A percentile compares a stretch with the other conserved stretches of the same genome.
phyloP scores from a whole-genome alignment of 352 stramenopile species.

The Globisporangium paddicum region DNA sequence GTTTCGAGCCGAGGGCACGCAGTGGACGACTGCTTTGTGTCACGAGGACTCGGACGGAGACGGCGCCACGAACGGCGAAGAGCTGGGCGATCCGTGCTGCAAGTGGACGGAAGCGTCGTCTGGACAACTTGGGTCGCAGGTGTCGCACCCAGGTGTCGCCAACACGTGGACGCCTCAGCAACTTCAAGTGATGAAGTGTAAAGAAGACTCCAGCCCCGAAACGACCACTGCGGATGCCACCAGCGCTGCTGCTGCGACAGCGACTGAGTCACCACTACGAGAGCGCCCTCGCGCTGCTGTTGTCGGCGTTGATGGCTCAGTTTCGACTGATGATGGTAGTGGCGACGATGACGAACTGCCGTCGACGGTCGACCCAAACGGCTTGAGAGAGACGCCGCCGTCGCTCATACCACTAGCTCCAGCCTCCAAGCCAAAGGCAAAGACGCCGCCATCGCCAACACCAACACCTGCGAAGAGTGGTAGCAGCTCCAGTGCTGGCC shows the following conservation, averaged over 20 bases:
- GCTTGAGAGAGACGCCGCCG: slow-evolving; percentile 7
- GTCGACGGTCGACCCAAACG: slow-evolving; percentile 3
- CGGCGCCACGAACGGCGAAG: slow-evolving; percentile 83
- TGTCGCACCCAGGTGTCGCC: slow-evolving; percentile 26
- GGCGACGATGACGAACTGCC: not conserved
- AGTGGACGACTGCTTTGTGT: slow-evolving; percentile 60
- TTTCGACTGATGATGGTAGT: not conserved
- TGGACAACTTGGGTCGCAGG: not conserved
- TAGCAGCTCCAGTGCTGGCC: not conserved
- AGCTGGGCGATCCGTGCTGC: slow-evolving; percentile 87
- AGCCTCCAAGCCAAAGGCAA: not conserved
- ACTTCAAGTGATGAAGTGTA: slow-evolving; percentile 18
- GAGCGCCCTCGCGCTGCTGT: not conserved
- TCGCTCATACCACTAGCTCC: slow-evolving; percentile 2
- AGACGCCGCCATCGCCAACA: not conserved
- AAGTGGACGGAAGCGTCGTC: slow-evolving; percentile 28
- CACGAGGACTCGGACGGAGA: slow-evolving; percentile 70
- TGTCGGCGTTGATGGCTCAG: not conserved
- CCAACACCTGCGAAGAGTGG: not conserved
- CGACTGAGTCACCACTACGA: not conserved
- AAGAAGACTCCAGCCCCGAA: slow-evolving; percentile 3
- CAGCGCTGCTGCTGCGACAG: not conserved
- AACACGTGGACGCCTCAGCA: slow-evolving; percentile 22
- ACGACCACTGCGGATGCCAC: not conserved
- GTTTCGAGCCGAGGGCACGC: slow-evolving; percentile 28